phyloP scores from a whole-genome alignment of 1,284 basidiomycete genomes.

The Earliella scabrosa region DNA sequence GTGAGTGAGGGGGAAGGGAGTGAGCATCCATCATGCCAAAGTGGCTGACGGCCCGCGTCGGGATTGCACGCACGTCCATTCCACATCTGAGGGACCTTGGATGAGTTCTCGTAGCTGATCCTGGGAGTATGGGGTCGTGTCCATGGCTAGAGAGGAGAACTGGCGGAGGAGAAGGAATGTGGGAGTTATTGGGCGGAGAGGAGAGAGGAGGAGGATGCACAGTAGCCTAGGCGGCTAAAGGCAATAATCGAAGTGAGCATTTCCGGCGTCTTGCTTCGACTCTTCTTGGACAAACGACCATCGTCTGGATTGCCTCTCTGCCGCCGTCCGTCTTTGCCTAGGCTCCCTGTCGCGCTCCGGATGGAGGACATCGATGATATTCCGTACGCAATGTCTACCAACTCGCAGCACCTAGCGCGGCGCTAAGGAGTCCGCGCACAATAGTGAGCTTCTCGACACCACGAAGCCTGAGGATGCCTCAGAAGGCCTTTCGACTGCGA shows the following conservation, averaged over 20 bases:
- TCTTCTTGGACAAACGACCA: neutral
- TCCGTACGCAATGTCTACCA: conserved; percentile 29
- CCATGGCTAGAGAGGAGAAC: conserved; percentile 3
- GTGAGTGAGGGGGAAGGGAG: neutral
- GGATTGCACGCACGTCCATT: conserved; percentile 64
- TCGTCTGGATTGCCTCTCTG: neutral
- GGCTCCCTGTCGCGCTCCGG: neutral
- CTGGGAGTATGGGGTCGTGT: conserved; percentile 30
- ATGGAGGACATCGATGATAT: conserved; percentile 32
- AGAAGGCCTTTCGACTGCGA: conserved; percentile 5
- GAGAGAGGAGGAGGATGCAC: conserved; percentile 10
- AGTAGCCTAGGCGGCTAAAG: conserved; percentile 6
- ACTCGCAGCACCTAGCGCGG: neutral
- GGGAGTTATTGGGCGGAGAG: neutral
- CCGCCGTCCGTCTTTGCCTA: neutral
- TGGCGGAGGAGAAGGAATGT: neutral
- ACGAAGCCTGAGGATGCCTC: conserved; percentile 10
- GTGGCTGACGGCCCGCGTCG: neutral
- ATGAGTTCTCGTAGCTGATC: conserved; percentile 68
- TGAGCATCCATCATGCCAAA: neutral
- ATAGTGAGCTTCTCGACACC: conserved; percentile 52
- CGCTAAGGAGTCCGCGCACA: neutral
- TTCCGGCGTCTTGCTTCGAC: neutral
- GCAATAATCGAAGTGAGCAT: neutral
- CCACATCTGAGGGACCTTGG: conserved; percentile 76